Base-by-base conservation (phyloP, 2,329 filamentous ascomycete species). In the Stagonosporopsis rhizophila region DNA sequence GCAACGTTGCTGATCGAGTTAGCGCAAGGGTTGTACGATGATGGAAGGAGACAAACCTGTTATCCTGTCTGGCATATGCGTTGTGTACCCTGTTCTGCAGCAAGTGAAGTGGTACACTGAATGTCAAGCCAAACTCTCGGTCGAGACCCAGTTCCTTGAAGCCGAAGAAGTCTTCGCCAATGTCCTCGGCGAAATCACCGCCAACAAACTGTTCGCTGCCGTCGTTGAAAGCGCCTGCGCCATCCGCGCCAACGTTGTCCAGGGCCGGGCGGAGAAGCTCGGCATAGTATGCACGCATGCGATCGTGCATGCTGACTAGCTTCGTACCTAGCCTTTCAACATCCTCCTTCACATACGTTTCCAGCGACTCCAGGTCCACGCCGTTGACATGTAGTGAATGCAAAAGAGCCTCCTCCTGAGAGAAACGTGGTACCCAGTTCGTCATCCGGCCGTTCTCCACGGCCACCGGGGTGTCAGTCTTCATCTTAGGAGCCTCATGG, bases 121-220 rank as follows among this genome's bases (percentile, higher is more conserved):
- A 85, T 64, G 90, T 90, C 28, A 94, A 89, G 17, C 93, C 93
- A 72, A 98, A 89, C 73, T 99, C 95, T 66, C 88, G 89, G 69
- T 96, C 92, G 55, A 99, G 84, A 39, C 95, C 95, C 41, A 99
- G 85, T 58, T 96, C 93, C 73, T 92, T 93, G 85, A 99, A 98
- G 25, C 95, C 95, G 71, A 99, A 99, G 84, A 97, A 99, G 78
- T 99, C 95, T 80, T 99, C 95, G 59, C 93, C 94, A 12, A 99
- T 89, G 67, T 99, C 95, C 74, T 97, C 95, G 0, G 95, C 95
- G 74, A 99, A 99, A 76, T 99, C 95, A 59, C 95, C 95, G 41
- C 91, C 92, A 44, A 97, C 88, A 67, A 98, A 99, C 73, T 98
- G 95, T 62, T 99, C 95, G 75, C 92, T 96, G 62, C 93, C 94